phyloP scores from a whole-genome alignment of 176 grass and related monocot genomes.

The Rhynchospora pubera region DNA sequence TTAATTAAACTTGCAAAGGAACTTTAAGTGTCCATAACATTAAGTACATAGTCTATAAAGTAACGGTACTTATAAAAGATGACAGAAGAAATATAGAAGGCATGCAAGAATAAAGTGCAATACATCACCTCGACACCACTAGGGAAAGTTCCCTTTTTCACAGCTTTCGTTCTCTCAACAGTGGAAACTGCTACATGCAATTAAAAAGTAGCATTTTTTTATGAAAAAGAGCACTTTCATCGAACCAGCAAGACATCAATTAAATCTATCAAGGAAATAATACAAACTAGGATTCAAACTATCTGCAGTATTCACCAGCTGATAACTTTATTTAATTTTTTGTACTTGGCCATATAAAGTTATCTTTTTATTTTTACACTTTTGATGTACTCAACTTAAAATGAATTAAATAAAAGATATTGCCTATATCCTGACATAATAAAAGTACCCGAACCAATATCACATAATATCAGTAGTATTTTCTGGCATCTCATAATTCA shows the following conservation, averaged over 20 bases:
- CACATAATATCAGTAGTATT: not conserved
- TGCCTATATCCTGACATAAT: not conserved
- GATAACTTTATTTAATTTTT: not conserved
- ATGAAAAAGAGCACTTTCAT: not conserved
- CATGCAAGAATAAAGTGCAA: not conserved
- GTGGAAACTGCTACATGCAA: not conserved
- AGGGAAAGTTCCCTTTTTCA: slow-evolving; percentile 20
- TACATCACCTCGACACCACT: slow-evolving; percentile 20
- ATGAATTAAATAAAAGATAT: not conserved
- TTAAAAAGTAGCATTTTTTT: not conserved
- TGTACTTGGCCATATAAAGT: not conserved
- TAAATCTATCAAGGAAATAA: not conserved
- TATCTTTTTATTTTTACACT: not conserved
- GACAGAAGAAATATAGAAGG: not conserved
- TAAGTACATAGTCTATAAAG: not conserved
- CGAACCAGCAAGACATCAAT: not conserved
- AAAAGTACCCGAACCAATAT: not conserved
- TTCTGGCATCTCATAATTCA: not conserved
- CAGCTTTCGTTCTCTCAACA: not conserved
- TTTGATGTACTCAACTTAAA: not conserved
- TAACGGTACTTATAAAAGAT: not conserved
- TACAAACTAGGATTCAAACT: not conserved
- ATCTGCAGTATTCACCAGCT: not conserved
- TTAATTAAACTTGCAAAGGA: not conserved
- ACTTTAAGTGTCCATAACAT: not conserved